Evolutionary conservation across 2,329 filamentous ascomycete genomes (phyloP).

Genomic region (Huntiella savannae): DNA sequence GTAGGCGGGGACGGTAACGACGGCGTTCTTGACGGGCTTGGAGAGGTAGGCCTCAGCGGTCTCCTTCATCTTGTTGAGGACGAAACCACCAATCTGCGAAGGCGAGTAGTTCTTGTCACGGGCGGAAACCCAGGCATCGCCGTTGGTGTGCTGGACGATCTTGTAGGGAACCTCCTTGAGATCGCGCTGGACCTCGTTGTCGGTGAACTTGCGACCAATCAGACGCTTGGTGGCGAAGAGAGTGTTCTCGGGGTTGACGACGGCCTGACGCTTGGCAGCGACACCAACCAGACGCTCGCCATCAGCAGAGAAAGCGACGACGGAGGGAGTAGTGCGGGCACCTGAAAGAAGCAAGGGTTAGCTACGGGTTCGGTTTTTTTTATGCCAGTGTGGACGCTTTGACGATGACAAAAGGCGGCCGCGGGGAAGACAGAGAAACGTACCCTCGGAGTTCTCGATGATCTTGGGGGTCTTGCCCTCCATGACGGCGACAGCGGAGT

Average conservation of each 20-base stretch:
- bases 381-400: background rate
- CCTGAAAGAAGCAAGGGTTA: conserved; percentile 26
- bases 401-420: background rate
- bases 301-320: conserved; percentile 88
- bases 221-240: conserved; percentile 97
- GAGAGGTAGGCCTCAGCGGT: conserved; percentile 84
- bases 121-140: conserved; percentile 88
- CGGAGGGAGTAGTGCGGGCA: conserved; percentile 79
- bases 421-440: conserved; percentile 13
- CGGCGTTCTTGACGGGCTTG: conserved; percentile 84
- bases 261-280: conserved; percentile 91
- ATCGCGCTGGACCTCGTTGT: conserved; percentile 84
- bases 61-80: conserved; percentile 98
- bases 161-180: conserved; percentile 97
- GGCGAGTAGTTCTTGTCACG: conserved; percentile 92
- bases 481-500: conserved; percentile 94
- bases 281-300: conserved; percentile 94
- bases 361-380: background rate
- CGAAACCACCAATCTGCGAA: conserved; percentile 93
- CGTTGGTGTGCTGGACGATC: conserved; percentile 92
- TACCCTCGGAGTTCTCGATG: conserved; percentile 94
- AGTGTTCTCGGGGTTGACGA: conserved; percentile 97
- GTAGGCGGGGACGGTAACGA: conserved; percentile 92
- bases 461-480: conserved; percentile 90
- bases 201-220: conserved; percentile 93